phyloP scores from a whole-genome alignment of 1,284 basidiomycete genomes.

The Papiliotrema terrestris region DNA sequence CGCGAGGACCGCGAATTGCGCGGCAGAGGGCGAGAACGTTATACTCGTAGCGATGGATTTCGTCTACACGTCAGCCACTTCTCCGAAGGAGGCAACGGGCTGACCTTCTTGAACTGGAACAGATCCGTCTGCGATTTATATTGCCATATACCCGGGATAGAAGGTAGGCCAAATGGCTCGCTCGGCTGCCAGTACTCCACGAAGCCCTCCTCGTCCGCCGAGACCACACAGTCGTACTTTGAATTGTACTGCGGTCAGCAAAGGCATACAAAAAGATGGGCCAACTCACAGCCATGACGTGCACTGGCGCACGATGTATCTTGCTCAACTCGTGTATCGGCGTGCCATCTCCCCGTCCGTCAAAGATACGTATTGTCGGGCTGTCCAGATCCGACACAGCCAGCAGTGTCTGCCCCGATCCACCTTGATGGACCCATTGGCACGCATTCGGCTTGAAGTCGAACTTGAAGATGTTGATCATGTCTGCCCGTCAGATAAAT shows the following conservation, averaged over 20 bases:
- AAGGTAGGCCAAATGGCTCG: slow-evolving; percentile 81
- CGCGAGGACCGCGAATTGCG: slow-evolving; percentile 87
- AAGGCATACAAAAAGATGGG: not conserved
- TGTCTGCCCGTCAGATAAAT: slow-evolving; percentile 60
- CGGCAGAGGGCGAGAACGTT: slow-evolving; percentile 81
- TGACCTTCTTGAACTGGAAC: slow-evolving; percentile 96
- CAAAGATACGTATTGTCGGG: slow-evolving; percentile 81
- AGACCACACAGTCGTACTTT: slow-evolving; percentile 83
- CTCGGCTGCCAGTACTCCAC: slow-evolving; percentile 93
- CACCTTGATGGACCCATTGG: slow-evolving; percentile 88
- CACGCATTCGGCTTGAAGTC: slow-evolving; percentile 77
- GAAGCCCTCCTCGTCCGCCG: slow-evolving; percentile 91
- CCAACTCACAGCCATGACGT: slow-evolving; percentile 75
- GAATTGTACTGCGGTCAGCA: slow-evolving; percentile 71
- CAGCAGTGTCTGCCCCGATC: slow-evolving; percentile 80
- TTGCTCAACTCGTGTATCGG: slow-evolving; percentile 70
- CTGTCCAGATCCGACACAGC: slow-evolving; percentile 82
- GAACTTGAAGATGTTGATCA: slow-evolving; percentile 97
- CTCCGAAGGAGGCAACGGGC: slow-evolving; percentile 8
- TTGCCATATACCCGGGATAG: slow-evolving; percentile 75
- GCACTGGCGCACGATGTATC: slow-evolving; percentile 82
- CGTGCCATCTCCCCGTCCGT: slow-evolving; percentile 78
- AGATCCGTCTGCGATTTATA: slow-evolving; percentile 90
- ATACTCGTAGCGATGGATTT: slow-evolving; percentile 88
- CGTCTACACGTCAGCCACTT: slow-evolving; percentile 54